Base-by-base conservation (phyloP, 192 early-diverging fungal species). In the Backusella tarrabulga region DNA sequence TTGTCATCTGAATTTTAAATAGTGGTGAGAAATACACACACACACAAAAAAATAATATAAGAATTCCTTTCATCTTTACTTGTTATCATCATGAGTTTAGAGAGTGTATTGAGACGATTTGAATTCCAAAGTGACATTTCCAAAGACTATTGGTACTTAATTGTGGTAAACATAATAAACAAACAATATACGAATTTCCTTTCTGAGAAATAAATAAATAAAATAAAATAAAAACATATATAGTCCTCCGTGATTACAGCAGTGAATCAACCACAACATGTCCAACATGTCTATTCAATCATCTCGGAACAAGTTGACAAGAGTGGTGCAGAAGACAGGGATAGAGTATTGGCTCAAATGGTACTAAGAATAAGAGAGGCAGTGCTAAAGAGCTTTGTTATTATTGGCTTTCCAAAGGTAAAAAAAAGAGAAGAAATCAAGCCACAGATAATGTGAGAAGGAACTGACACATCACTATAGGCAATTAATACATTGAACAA, bases 401-500 rank as follows among this genome's bases (percentile, higher is more conserved):
- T 54, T 7, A 50, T 26, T 26, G 76, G 76, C 12, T 77, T 77
- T 63, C 76, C 76, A 56, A 77, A 72, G 54, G 76, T 77, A 76
- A 70, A 36, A 6, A 12, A 17, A 2, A 32, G 32, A 32, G 2
- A 42, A 14, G 5, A 72, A 52, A 56, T n/a, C 50, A 34, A 38
- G 26, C n/a, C 54, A 56, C 54, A n/a, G 0, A 36, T 38, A 21
- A 21, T 34, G n/a, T 36, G 34, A 26, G 21, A 56, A 9, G 19
- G 21, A 11, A 40, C 38, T 60, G 19, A 40, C 8, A 12, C 38
- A 40, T 11, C 32, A 32, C 32, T n/a, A 38, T 63, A 77, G 76
- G 19, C 70, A 15, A 77, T 77, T 38, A 77, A 77, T 77, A 44
- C 32, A 11, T 35, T 77, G 3, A 46, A 66, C 9, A 2, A 26